phyloP scores from a whole-genome alignment of 2,329 filamentous ascomycete species.

The Trichoderma harzianum region DNA sequence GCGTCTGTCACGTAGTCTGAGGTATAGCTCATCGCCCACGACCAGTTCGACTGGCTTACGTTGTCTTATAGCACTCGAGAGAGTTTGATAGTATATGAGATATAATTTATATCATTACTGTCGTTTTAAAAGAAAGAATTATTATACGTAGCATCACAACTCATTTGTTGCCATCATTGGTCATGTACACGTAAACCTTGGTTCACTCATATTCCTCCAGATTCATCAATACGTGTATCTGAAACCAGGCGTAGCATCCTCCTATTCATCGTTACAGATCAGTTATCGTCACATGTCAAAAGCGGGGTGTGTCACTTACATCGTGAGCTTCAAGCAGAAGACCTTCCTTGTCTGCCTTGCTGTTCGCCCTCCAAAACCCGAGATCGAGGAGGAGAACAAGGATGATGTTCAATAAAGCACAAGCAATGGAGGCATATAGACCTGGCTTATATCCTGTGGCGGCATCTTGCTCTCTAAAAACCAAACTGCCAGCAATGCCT shows the following conservation, averaged over 20 bases:
- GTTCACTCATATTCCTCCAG: not conserved
- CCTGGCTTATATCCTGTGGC: slow-evolving; percentile 52
- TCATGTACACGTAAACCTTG: not conserved
- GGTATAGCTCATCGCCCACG: not conserved
- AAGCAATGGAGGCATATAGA: slow-evolving; percentile 54
- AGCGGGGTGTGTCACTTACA: slow-evolving; percentile 36
- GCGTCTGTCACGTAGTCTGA: not conserved
- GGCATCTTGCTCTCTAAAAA: slow-evolving; percentile 61
- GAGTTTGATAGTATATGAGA: too few species aligned
- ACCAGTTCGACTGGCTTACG: rapidly evolving
- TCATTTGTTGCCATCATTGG: not conserved
- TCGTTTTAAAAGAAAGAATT: not conserved
- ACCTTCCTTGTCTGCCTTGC: slow-evolving; percentile 51
- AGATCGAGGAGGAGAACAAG: slow-evolving; percentile 42
- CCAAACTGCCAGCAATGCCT: slow-evolving; percentile 70
- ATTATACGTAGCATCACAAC: not conserved
- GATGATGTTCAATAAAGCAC: slow-evolving; percentile 44
- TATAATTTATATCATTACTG: not conserved
- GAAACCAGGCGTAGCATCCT: slow-evolving; percentile 30
- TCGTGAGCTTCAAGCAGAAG: slow-evolving; percentile 49
- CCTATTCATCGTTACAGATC: slow-evolving; percentile 21
- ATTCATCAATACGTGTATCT: slow-evolving; percentile 29
- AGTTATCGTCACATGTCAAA: not conserved
- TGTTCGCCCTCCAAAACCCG: slow-evolving; percentile 44
- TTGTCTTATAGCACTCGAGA: too few species aligned